Evolutionary conservation across 1,284 basidiomycete species (phyloP), one percentile per base, ranked within the genome.

Genomic region (Moesziomyces sp.): DNA sequence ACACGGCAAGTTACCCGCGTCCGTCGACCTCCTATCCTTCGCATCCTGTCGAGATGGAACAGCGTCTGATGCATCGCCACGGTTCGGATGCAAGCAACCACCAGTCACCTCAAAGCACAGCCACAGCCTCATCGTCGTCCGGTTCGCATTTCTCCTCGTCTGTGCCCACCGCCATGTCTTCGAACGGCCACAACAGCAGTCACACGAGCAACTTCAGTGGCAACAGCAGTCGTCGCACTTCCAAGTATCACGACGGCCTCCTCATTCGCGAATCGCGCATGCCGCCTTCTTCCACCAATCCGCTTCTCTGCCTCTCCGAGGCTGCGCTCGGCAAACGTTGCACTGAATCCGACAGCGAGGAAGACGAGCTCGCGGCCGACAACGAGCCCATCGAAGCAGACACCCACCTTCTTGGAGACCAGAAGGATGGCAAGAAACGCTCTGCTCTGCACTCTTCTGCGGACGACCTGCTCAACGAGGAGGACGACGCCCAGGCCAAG

Each of bases 251-350:
- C 40, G 70, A 73, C 43, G 70, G 70, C 23, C 70, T 67, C 33
- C 46, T 73, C 45, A 73, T 73, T 38, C 70, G 70, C 13, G 70
- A 73, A 52, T 63, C 70, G 1, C 58, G 48, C 28, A 73, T 73
- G 70, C 70, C 70, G 13, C 70, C 70, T 24, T 73, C 70, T 0
- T 73, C 70, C 8, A 73, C 70, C 51, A 73, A 73, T 24, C 70
- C 70, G 7, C 70, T 73, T 23, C 60, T 73, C 33, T 73, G 70
- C 46, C 64, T 73, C 35, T 73, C 70, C 9, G 70, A 73, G 54
- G 70, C 70, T n/a, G 70, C 70, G 3, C 54, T 73, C 3, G 70
- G 70, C 40, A 73, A 73, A 44, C 64, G 70, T 46, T 73, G 70
- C 50, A 60, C 64, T 24, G 64, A 73, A 8, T 67, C 70, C 16